Evolutionary conservation across 2,329 filamentous ascomycete genomes (phyloP).

Genomic region (Pleoardoris graminearum): DNA sequence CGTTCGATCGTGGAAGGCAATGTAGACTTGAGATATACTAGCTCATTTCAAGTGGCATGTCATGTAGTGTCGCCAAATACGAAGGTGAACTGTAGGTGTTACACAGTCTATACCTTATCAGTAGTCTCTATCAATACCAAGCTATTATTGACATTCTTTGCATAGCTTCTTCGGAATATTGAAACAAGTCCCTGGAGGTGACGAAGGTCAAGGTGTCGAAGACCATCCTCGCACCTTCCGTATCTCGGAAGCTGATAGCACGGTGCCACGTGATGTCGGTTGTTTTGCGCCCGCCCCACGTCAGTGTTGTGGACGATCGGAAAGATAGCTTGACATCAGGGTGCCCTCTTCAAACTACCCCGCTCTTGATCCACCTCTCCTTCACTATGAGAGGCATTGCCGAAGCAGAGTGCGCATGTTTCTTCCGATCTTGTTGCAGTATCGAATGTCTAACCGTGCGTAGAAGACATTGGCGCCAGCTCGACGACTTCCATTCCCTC

Average conservation of each 20-base stretch:
- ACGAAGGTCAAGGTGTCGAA: no score
- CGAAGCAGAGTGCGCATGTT: constrained; percentile 37
- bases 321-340: constrained; percentile 32
- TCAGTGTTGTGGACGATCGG: constrained; percentile 12
- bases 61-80: no score
- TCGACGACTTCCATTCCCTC: constrained; percentile 43
- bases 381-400: constrained; percentile 36
- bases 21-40: no score
- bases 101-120: background rate
- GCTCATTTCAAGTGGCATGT: no score
- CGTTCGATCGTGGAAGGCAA: no score
- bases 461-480: constrained; percentile 43
- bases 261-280: constrained; percentile 6
- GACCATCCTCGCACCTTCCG: background rate
- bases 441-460: constrained; percentile 17
- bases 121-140: background rate
- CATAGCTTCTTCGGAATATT: background rate
- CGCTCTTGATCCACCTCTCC: constrained; percentile 6
- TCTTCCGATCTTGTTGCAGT: background rate
- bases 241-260: background rate
- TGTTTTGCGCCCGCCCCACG: constrained; percentile 3
- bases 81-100: background rate
- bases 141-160: background rate
- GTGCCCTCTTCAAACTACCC: constrained; percentile 28
- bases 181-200: no score